Evolutionary conservation across 192 early-diverging fungal species (phyloP), one percentile per base, ranked within the genome.

Genomic region (Coemansia sp.): DNA sequence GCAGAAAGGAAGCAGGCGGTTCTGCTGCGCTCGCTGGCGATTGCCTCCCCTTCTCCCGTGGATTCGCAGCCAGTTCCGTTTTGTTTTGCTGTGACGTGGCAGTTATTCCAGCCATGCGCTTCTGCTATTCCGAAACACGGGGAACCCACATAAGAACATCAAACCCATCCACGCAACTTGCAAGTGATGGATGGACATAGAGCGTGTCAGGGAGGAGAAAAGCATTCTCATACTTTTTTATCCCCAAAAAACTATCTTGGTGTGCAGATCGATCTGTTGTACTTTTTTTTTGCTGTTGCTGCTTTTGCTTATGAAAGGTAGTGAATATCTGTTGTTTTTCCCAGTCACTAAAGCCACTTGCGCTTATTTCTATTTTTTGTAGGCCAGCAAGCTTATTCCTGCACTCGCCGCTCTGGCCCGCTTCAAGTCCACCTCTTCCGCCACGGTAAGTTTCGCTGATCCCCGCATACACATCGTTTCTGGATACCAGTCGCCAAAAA

Each of bases 381-480:
- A 77, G 74, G 74, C 71, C 65, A 71, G 31, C 78, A 65, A 63
- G 56, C 55, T 75, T 43, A 64, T 67, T 37, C 68, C 81, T 10
- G 64, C 75, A 16, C 61, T 79, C 23, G 67, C 74, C 9, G 76
- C 73, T 40, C 74, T 76, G 20, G 77, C 77, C 37, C 82, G 82
- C 68, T 79, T 76, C 82, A 84, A 84, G 82, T 84, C 82, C 61
- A 84, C 82, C 39, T 66, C 77, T 13, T 74, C 75, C 39, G 72
- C 75, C n/a, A 60, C 72, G 3, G 70, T 73, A 95, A 93, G 88
- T 84, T 61, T 34, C 25, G 23, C 21, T 10, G 4, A 26, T 4
- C 25, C n/a, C n/a, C 20, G 18, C 43, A 46, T 20, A 2, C 2
- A 46, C 1, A 6, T 12, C 7, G 12, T 43, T 43, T 13, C 40